phyloP scores from a whole-genome alignment of 345 rosid species.

The Luvunga scandens region DNA sequence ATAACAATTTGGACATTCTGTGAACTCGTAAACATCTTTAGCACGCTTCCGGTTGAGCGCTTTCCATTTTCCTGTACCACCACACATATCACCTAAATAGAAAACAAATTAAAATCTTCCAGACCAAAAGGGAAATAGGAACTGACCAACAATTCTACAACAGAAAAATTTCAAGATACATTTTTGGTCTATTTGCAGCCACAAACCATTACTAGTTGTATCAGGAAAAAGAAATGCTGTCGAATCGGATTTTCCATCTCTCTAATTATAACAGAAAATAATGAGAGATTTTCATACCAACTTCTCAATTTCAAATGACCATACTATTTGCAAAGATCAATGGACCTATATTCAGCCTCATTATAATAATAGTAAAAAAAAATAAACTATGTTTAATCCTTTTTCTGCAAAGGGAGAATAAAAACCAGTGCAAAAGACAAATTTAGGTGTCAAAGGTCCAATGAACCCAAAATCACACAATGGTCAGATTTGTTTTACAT shows the following conservation, averaged over 20 bases:
- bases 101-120: conserved; percentile 18
- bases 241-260: neutral
- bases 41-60: conserved; percentile 95
- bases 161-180: neutral
- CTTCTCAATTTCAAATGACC: neutral
- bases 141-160: neutral
- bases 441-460: neutral
- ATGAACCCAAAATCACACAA: neutral
- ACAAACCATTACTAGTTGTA: neutral
- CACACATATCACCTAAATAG: conserved; percentile 93
- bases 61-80: conserved; percentile 99
- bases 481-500: neutral
- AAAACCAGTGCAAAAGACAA: neutral
- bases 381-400: neutral
- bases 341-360: neutral
- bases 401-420: neutral
- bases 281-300: neutral
- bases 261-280: neutral
- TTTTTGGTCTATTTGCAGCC: neutral
- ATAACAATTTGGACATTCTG: conserved; percentile 95
- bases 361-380: no score
- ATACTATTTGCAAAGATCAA: neutral
- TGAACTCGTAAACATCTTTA: conserved; percentile 91
- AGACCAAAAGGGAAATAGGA: neutral
- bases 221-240: neutral